A percentile compares a stretch with the other conserved stretches of the same genome.
Conservation (phyloP, 768 basidiomycete genomes). For the Ephemerocybe angulata region DNA sequence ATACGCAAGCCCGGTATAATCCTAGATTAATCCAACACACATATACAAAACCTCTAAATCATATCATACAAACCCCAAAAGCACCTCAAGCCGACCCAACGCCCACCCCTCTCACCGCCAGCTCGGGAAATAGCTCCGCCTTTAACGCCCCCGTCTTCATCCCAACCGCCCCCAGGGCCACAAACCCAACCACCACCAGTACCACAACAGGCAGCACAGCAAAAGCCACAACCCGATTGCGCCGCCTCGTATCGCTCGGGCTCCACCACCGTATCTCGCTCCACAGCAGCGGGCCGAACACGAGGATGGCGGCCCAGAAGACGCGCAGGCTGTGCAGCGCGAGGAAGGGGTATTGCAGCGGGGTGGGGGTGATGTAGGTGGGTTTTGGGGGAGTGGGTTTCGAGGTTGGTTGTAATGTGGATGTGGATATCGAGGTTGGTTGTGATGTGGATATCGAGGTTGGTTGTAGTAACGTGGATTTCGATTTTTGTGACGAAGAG, state of each 20-base stretch:
- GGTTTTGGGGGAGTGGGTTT: too few species aligned
- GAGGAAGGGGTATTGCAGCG: conserved; percentile 76
- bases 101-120: too few species aligned
- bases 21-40: too few species aligned
- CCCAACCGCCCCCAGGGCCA: too few species aligned
- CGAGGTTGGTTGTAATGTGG: too few species aligned
- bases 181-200: not conserved
- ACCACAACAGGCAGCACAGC: not conserved
- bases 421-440: too few species aligned
- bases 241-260: conserved; percentile 23
- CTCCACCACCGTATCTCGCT: conserved; percentile 79
- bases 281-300: conserved; percentile 87
- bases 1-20: too few species aligned
- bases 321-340: conserved; percentile 60
- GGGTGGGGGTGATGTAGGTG: too few species aligned
- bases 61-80: too few species aligned
- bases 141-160: not conserved
- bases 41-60: not conserved
- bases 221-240: conserved; percentile 5
- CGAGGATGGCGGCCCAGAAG: conserved; percentile 88
- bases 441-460: too few species aligned
- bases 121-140: not conserved
- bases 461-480: conserved; percentile 49
- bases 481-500: conserved; percentile 31
- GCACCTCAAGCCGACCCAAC: too few species aligned